These are phyloP conservation scores for Cucurbita argyrosperma DNA, from an alignment of 306 rosid genomes.

Conservation along the genomic window DNA sequence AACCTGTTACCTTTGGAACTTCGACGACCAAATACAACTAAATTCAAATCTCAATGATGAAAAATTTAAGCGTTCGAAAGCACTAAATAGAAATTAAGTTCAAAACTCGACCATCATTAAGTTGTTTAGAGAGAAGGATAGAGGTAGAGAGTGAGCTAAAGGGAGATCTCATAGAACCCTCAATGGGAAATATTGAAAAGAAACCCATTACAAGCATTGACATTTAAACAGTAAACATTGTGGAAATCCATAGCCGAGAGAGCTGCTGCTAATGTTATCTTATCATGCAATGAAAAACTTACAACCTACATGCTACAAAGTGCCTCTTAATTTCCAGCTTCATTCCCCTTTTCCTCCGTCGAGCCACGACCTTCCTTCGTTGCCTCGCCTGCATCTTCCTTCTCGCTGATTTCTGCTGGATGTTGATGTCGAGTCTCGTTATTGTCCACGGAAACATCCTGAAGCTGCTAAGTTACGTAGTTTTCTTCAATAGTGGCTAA, in stretches of 20 bases:
- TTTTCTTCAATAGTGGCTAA: background rate
- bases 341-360: constrained; percentile 23
- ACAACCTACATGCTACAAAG: background rate
- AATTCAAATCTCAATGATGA: background rate
- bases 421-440: constrained; percentile 15
- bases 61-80: too few relatives aligned
- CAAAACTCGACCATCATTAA: too few relatives aligned
- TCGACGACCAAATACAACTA: too few relatives aligned
- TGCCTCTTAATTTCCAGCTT: constrained; percentile 18
- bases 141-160: background rate
- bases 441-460: constrained; percentile 35
- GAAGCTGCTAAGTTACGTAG: constrained; percentile 33
- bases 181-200: constrained; percentile 1
- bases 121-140: background rate
- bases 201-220: background rate
- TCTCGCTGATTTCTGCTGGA: background rate
- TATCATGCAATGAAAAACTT: background rate
- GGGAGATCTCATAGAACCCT: background rate
- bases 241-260: background rate
- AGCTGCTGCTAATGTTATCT: background rate
- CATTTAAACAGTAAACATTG: background rate
- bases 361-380: constrained; percentile 14
- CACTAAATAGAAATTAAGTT: too few relatives aligned
- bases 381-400: constrained; percentile 19
- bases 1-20: too few relatives aligned